Conservation (phyloP, 2,329 filamentous ascomycete species). For the Fusarium napiforme region DNA sequence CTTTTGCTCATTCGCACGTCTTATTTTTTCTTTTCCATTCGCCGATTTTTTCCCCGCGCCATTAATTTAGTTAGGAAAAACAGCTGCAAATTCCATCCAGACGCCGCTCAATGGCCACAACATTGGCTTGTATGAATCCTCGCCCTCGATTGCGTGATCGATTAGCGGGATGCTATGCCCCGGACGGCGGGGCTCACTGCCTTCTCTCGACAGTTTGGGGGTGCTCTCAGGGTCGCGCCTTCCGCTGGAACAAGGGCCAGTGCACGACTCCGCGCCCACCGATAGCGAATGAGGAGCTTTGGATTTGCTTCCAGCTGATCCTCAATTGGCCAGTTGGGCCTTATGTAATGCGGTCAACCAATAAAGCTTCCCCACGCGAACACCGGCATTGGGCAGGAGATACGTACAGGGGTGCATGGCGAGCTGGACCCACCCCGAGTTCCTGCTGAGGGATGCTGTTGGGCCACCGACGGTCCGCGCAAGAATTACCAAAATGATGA, state of each 20-base stretch:
- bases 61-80: constrained; percentile 26
- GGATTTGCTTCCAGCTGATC: constrained; percentile 38
- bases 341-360: constrained; percentile 15
- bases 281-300: constrained; percentile 42
- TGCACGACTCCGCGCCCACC: constrained; percentile 39
- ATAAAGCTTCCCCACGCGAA: constrained; percentile 26
- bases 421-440: constrained; percentile 44
- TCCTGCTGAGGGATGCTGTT: constrained; percentile 42
- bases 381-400: constrained; percentile 26
- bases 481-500: constrained; percentile 25
- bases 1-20: constrained; percentile 37
- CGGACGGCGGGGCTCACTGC: constrained; percentile 43
- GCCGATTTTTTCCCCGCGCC: constrained; percentile 46
- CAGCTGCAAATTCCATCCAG: constrained; percentile 33
- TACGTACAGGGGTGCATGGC: constrained; percentile 25
- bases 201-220: constrained; percentile 26
- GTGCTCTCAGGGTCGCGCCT: constrained; percentile 38
- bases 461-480: constrained; percentile 46
- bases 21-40: constrained; percentile 34
- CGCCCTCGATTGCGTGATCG: constrained; percentile 47
- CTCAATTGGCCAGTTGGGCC: constrained; percentile 14
- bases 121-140: constrained; percentile 46
- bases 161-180: constrained; percentile 47
- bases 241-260: constrained; percentile 26
- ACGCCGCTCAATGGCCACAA: constrained; percentile 28